Evolutionary conservation across 106 monocot genomes (phyloP), one percentile per base, ranked within the genome.

Genomic region (Hemerocallis citrina): DNA sequence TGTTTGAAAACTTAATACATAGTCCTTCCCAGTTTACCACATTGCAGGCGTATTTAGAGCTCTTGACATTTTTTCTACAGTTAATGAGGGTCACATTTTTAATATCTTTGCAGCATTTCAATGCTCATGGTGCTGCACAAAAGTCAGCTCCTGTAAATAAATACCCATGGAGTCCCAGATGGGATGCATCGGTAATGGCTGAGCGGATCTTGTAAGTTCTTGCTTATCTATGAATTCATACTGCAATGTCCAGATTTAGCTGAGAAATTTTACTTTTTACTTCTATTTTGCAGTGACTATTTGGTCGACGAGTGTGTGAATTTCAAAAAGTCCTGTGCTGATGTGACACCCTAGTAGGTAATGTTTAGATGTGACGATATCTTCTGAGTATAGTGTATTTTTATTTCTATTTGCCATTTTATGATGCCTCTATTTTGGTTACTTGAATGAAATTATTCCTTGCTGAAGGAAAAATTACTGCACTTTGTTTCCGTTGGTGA

Each of bases 111-210:
- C 76, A 94, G 89, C 85, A 94, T 71, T 83, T 75, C 55, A 74
- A 70, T 67, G 21, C 69, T 63, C 78, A 79, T 42, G 79, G 86
- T 27, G 48, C 55, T 10, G 81, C 95, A 10, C 68, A 84, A 37
- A 30, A 57, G 33, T 96, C 95, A 36, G 68, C 68, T 74, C 78
- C 79, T 9, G 40, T 87, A 56, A 74, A 38, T 64, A 81, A 84
- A 29, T 96, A 81, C 65, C 95, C 95, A 12, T 96, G 95, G 95
- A 96, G 95, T 48, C 95, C 95, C 31, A 80, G 90, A 81, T 96
- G 90, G 95, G 84, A 84, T 29, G 11, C 37, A 23, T 7, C 71
- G 38, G 45, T 55, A 48, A 96, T 96, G 95, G 77, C 46, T 13
- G 83, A 96, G 40, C 86, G 86, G 41, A 81, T 90, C 48, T 91